Conservation (phyloP, 176 grass and related monocot genomes). For the Puya raimondii region DNA sequence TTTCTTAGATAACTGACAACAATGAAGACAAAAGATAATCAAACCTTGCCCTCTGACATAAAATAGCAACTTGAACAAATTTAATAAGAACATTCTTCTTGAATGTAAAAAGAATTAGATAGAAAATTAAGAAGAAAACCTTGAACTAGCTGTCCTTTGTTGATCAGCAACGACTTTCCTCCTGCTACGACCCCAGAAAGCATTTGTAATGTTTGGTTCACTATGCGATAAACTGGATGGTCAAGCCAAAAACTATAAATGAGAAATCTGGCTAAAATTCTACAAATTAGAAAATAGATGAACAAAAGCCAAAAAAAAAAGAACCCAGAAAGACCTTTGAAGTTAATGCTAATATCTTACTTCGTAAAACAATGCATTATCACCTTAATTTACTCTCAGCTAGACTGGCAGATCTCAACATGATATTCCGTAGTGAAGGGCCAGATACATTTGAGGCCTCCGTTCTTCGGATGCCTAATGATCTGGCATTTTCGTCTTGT, state of each 20-base stretch:
- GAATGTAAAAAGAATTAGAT: constrained; percentile 1
- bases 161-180: constrained; percentile 74
- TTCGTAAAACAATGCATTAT: constrained; percentile 12
- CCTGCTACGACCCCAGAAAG: constrained; percentile 49
- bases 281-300: constrained; percentile 8
- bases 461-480: constrained; percentile 29
- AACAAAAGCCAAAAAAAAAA: background rate
- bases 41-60: background rate
- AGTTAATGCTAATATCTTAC: background rate
- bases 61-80: background rate
- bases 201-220: constrained; percentile 83
- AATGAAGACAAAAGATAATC: no score
- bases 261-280: background rate
- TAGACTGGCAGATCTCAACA: constrained; percentile 61
- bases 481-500: constrained; percentile 61
- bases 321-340: constrained; percentile 7
- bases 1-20: no score
- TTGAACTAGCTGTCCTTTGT: constrained; percentile 87
- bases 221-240: constrained; percentile 63
- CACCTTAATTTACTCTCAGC: constrained; percentile 67
- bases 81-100: background rate
- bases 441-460: constrained; percentile 26
- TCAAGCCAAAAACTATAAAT: constrained; percentile 2
- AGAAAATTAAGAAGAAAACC: constrained; percentile 45
- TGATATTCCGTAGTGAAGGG: constrained; percentile 60